Conservation (phyloP, 768 basidiomycete species). For the Postia placenta region DNA sequence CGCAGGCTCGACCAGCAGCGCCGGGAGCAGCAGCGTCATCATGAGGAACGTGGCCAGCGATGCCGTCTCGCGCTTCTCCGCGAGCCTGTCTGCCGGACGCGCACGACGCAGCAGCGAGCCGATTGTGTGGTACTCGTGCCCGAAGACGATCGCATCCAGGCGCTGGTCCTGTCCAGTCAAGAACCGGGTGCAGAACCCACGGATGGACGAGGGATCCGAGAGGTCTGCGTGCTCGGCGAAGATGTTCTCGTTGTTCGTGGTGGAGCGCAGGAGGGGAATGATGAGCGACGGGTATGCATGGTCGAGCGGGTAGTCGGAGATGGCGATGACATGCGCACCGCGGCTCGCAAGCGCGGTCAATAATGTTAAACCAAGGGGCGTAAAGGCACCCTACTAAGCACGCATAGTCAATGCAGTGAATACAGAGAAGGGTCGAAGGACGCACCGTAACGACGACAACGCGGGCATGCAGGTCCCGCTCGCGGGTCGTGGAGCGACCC, state of each 20-base stretch:
- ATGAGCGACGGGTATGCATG: constrained; percentile 51
- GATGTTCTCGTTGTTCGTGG: constrained; percentile 70
- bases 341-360: constrained; percentile 61
- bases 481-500: constrained; percentile 64
- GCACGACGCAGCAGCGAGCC: constrained; percentile 39
- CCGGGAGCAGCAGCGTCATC: constrained; percentile 71
- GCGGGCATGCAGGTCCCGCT: constrained; percentile 70
- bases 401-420: neutral
- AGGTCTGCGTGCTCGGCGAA: constrained; percentile 79
- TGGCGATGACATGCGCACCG: constrained; percentile 76
- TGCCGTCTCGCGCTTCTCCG: constrained; percentile 35
- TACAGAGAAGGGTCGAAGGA: constrained; percentile 3
- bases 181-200: constrained; percentile 64
- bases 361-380: constrained; percentile 63
- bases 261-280: constrained; percentile 58
- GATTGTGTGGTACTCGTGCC: constrained; percentile 69
- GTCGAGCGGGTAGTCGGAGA: constrained; percentile 55
- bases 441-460: constrained; percentile 63
- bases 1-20: constrained; percentile 73
- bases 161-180: constrained; percentile 57
- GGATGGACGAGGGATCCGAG: constrained; percentile 56
- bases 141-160: constrained; percentile 74
- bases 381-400: constrained; percentile 61
- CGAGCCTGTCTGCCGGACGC: constrained; percentile 9
- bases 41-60: constrained; percentile 75